Conservation (phyloP, 306 rosid species). For the Cucurbita pepo region DNA sequence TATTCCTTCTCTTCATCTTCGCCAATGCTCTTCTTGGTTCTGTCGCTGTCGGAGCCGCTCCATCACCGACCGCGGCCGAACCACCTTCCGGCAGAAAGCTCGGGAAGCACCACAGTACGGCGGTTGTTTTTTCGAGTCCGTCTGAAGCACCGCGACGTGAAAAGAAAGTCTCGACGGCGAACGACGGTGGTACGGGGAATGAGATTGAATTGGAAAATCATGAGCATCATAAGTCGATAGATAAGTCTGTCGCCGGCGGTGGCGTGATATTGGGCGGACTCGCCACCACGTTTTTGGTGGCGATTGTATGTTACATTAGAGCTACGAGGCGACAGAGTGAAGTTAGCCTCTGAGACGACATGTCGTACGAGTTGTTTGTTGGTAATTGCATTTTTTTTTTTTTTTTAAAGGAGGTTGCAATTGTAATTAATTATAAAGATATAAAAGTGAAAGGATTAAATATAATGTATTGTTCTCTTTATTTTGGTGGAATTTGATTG, state of each 20-base stretch:
- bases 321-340: slow-evolving; percentile 31
- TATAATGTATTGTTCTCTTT: too few species aligned
- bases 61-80: background rate
- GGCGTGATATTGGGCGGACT: slow-evolving; percentile 84
- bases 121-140: background rate
- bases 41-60: slow-evolving; percentile 8
- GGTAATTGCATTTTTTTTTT: too few species aligned
- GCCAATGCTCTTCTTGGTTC: slow-evolving; percentile 19
- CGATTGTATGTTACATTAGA: slow-evolving; percentile 61
- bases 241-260: slow-evolving; percentile 61
- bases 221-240: slow-evolving; percentile 24
- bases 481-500: too few species aligned
- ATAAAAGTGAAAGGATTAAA: background rate
- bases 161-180: slow-evolving; percentile 9
- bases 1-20: slow-evolving; percentile 24
- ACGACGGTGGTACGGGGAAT: background rate
- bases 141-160: slow-evolving; percentile 18
- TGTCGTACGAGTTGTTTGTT: background rate
- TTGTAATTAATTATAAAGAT: background rate
- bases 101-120: slow-evolving; percentile 30
- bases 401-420: background rate
- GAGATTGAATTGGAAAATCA: slow-evolving; percentile 11
- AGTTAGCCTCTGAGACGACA: background rate
- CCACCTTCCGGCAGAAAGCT: slow-evolving; percentile 30
- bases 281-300: slow-evolving; percentile 54